These are phyloP conservation scores for Telfairia occidentalis DNA, from an alignment of 331 rosid species.

Conservation along the genomic window DNA sequence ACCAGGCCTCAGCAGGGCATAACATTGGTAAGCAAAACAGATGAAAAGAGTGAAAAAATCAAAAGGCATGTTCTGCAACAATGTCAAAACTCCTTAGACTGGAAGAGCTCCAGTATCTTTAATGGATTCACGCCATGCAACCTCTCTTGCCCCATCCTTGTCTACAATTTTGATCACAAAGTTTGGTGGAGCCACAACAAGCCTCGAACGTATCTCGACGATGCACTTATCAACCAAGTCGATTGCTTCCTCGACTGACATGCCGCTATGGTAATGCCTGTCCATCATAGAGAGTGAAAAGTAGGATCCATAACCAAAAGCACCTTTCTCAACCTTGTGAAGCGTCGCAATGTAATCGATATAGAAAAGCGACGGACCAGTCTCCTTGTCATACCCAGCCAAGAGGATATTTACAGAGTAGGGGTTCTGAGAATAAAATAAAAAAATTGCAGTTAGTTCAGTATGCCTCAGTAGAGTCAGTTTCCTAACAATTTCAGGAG, in stretches of 20 bases:
- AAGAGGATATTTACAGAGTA: slow-evolving; percentile 75
- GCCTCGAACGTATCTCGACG: slow-evolving; percentile 20
- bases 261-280: slow-evolving; percentile 74
- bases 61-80: neutral
- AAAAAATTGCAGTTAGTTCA: neutral
- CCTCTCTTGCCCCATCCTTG: slow-evolving; percentile 81
- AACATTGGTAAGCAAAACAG: neutral
- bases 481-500: neutral
- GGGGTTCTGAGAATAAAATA: slow-evolving; percentile 49
- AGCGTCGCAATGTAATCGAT: slow-evolving; percentile 90
- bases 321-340: slow-evolving; percentile 95
- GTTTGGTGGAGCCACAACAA: slow-evolving; percentile 4
- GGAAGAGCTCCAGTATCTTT: slow-evolving; percentile 4
- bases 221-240: slow-evolving; percentile 66
- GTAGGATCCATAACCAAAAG: slow-evolving; percentile 89
- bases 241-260: slow-evolving; percentile 68
- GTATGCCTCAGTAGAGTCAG: neutral
- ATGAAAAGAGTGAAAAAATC: neutral
- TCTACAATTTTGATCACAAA: slow-evolving; percentile 72
- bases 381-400: slow-evolving; percentile 88
- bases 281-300: slow-evolving; percentile 82
- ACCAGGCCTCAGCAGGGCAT: neutral
- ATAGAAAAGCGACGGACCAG: slow-evolving; percentile 76
- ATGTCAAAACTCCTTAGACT: neutral
- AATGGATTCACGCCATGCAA: slow-evolving; percentile 6